A percentile compares a stretch with the other conserved stretches of the same genome.
Evolutionary conservation across 1,284 basidiomycete genomes (phyloP).

Genomic region (Ceratobasidium sp.): DNA sequence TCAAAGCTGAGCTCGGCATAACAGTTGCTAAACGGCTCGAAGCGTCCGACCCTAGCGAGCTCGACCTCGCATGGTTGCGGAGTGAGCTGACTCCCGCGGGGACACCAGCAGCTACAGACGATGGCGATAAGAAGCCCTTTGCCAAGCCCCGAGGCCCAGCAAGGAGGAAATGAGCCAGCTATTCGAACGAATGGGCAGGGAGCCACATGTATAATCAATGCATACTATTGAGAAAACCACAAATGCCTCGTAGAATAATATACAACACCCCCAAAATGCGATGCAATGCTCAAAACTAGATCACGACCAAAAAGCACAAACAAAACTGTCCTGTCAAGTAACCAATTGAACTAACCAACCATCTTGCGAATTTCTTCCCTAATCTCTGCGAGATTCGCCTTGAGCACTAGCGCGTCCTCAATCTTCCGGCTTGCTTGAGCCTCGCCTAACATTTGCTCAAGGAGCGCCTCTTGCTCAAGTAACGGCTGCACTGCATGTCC

Average conservation of each 20-base stretch:
- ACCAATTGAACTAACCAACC: constrained; percentile 46
- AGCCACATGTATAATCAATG: background rate
- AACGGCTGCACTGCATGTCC: constrained; percentile 80
- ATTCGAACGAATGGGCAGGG: background rate
- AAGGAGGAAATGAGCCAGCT: constrained; percentile 45
- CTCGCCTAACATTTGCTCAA: constrained; percentile 85
- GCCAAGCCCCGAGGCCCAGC: constrained; percentile 51
- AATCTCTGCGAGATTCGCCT: constrained; percentile 79
- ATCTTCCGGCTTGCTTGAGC: constrained; percentile 87
- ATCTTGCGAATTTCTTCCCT: constrained; percentile 80
- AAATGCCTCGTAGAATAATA: constrained; percentile 10
- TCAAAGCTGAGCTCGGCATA: constrained; percentile 62
- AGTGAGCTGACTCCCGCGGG: constrained; percentile 62
- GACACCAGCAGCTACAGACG: background rate
- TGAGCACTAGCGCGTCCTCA: constrained; percentile 85
- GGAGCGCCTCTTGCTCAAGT: constrained; percentile 87
- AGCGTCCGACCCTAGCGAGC: constrained; percentile 80
- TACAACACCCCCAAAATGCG: constrained; percentile 1
- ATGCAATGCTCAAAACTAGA: constrained; percentile 6
- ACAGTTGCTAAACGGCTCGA: constrained; percentile 74
- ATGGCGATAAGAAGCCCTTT: constrained; percentile 47
- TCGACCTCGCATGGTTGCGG: constrained; percentile 71
- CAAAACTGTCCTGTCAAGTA: background rate
- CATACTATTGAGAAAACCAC: background rate
- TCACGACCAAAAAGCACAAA: constrained; percentile 6